Percentiles rank a stretch among this genome's conserved stretches.
phyloP scores from a whole-genome alignment of 306 rosid genomes.

The Trifolium repens region DNA sequence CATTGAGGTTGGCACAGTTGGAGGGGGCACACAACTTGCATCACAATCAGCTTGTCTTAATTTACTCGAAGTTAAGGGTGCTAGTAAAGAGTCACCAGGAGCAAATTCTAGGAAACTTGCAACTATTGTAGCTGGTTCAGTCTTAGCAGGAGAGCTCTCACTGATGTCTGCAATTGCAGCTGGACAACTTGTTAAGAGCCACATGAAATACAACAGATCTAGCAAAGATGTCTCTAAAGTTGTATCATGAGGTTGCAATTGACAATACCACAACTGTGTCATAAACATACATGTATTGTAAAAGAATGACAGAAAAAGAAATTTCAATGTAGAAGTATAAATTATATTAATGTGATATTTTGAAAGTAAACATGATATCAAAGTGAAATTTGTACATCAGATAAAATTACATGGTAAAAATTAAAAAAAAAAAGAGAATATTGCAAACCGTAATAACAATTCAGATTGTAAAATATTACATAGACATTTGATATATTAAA shows the following conservation, averaged over 20 bases:
- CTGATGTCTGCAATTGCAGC: conserved; percentile 94
- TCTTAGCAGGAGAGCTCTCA: conserved; percentile 90
- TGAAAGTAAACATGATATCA: too few relatives aligned
- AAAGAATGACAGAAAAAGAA: neutral
- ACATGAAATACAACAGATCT: conserved; percentile 95
- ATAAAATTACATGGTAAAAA: too few relatives aligned
- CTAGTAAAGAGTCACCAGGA: conserved; percentile 76
- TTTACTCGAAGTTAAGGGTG: conserved; percentile 89
- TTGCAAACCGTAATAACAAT: too few relatives aligned
- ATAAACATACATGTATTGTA: neutral
- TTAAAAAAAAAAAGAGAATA: too few relatives aligned
- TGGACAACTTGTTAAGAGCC: conserved; percentile 88
- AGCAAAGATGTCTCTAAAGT: conserved; percentile 58
- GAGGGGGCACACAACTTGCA: conserved; percentile 97
- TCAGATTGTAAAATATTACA: too few relatives aligned
- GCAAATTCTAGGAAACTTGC: conserved; percentile 76
- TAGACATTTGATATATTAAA: too few relatives aligned
- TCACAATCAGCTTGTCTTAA: conserved; percentile 93
- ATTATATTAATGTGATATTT: conserved; percentile 3
- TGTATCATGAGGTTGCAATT: conserved; percentile 41
- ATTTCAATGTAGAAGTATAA: neutral
- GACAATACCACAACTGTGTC: neutral
- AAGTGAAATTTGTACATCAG: too few relatives aligned
- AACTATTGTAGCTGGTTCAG: conserved; percentile 79
- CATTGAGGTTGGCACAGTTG: conserved; percentile 96